Percentiles rank a stretch among this genome's conserved stretches.
Evolutionary conservation across 1,139 yeast species (phyloP).

Genomic region (Saccharomyces hybrid): DNA sequence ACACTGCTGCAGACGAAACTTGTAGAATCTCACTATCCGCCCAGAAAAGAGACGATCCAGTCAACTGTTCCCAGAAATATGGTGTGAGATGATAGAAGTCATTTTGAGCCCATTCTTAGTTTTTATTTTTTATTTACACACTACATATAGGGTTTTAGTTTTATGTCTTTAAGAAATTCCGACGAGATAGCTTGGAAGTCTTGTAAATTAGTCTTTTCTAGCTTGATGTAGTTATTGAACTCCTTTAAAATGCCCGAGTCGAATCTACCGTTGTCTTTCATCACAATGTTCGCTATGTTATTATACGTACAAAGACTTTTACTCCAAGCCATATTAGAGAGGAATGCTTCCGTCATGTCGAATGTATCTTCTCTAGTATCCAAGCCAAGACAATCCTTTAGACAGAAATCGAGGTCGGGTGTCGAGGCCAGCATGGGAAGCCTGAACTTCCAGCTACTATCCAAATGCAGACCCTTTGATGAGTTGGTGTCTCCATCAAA

Average conservation of each 20-base stretch:
- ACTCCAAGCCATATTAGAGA: not conserved
- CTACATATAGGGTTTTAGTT: not conserved
- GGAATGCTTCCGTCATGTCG: not conserved
- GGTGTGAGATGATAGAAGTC: not conserved
- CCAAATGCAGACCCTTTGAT: not conserved
- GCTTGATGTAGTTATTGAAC: not conserved
- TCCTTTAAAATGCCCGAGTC: not conserved
- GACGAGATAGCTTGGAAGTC: not conserved
- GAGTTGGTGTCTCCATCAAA: not conserved
- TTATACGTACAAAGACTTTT: not conserved
- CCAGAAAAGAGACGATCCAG: too few species aligned
- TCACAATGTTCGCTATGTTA: not conserved
- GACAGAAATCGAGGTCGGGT: not conserved
- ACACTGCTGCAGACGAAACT: not conserved
- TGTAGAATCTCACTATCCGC: not conserved
- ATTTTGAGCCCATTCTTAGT: not conserved
- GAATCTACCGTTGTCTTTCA: not conserved
- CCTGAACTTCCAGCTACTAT: not conserved
- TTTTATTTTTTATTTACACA: not conserved
- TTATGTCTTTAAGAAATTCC: not conserved
- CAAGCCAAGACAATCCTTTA: not conserved
- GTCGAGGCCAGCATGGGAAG: not conserved
- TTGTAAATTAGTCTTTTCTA: not conserved
- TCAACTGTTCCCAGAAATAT: not conserved
- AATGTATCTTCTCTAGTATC: not conserved